Evolutionary conservation across 2,329 filamentous ascomycete species (phyloP).

Genomic region (Dichotomopilus funicola): DNA sequence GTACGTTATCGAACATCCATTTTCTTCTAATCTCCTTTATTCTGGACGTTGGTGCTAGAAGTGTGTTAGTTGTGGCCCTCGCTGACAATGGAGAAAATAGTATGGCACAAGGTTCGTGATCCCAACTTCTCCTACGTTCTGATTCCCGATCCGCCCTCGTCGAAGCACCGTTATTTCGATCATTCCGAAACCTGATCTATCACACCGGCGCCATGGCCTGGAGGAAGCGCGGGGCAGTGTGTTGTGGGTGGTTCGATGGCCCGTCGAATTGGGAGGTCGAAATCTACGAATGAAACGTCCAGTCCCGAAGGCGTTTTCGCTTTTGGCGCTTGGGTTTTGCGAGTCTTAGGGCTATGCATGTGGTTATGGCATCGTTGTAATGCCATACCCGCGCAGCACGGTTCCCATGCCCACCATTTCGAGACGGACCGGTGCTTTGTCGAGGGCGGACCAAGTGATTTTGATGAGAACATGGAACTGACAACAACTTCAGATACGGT

Average conservation of each 20-base stretch:
- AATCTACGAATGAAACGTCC: background rate
- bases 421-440: slow-evolving; percentile 4
- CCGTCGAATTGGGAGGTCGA: background rate
- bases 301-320: background rate
- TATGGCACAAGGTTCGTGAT: slow-evolving; percentile 83
- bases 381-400: too few relatives aligned
- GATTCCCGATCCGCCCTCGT: slow-evolving; percentile 22
- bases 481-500: slow-evolving; percentile 66
- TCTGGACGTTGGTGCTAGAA: background rate
- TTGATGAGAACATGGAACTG: slow-evolving; percentile 1
- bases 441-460: background rate
- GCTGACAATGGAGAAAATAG: slow-evolving; percentile 36
- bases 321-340: background rate
- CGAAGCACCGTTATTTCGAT: background rate
- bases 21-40: background rate
- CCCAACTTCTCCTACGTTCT: slow-evolving; percentile 12
- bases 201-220: too few relatives aligned
- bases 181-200: too few relatives aligned
- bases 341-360: background rate
- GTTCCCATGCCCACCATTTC: background rate
- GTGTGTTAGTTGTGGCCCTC: background rate
- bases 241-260: too few relatives aligned
- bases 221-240: too few relatives aligned
- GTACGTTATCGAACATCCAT: slow-evolving; percentile 20
- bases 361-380: background rate